These are phyloP conservation scores for Candida glaebosa DNA, from an alignment of 805 yeast genomes.

Conservation along the genomic window DNA sequence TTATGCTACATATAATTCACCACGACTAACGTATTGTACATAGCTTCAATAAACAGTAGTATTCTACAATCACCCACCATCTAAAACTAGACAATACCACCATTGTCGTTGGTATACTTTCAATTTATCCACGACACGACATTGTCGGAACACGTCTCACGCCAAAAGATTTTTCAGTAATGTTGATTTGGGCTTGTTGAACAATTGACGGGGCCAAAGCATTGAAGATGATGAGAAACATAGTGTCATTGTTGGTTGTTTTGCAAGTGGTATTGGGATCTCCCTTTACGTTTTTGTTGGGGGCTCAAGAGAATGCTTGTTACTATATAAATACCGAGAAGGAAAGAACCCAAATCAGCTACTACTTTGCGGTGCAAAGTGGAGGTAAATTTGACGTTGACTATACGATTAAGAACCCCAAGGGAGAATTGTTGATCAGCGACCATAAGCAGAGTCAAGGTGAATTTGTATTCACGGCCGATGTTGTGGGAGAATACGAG, in stretches of 20 bases:
- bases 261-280: constrained; percentile 38
- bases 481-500: constrained; percentile 72
- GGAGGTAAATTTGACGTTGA: constrained; percentile 82
- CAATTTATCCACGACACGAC: neutral
- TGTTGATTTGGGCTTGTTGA: no score
- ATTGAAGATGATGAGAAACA: neutral
- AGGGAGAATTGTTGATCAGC: constrained; percentile 47
- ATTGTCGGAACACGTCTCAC: neutral
- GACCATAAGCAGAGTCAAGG: constrained; percentile 73
- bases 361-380: constrained; percentile 78
- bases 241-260: constrained; percentile 18
- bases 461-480: constrained; percentile 70
- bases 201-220: no score
- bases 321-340: constrained; percentile 65
- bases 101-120: no score
- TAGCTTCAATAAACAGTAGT: neutral
- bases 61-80: no score
- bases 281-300: constrained; percentile 69
- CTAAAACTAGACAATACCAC: neutral
- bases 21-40: no score
- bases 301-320: constrained; percentile 74
- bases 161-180: neutral
- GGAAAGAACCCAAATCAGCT: constrained; percentile 59
- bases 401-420: constrained; percentile 59
- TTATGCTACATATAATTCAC: constrained; percentile 35